Percentiles rank a stretch among this genome's conserved stretches.
Conservation (phyloP, 139 green algal species). For the Coccomyxa sp. region DNA sequence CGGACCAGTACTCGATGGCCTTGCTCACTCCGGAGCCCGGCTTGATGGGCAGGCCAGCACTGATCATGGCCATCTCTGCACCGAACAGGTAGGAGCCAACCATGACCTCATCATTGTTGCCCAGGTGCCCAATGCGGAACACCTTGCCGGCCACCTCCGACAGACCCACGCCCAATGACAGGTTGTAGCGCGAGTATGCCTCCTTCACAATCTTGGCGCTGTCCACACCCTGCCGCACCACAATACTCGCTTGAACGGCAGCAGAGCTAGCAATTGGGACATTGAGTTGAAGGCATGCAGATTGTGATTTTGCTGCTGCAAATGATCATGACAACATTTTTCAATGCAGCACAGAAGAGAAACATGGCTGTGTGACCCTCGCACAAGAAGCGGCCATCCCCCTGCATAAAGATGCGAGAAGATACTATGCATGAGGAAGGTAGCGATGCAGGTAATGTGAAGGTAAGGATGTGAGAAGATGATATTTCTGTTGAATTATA, state of each 20-base stretch:
- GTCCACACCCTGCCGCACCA: constrained; percentile 63
- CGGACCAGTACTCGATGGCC: constrained; percentile 76
- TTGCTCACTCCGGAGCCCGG: constrained; percentile 68
- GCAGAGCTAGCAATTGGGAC: background rate
- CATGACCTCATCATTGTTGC: constrained; percentile 98
- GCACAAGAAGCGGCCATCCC: too few relatives aligned
- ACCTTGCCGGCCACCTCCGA: constrained; percentile 56
- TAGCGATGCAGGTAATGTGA: too few relatives aligned
- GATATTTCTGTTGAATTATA: background rate
- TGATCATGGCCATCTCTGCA: constrained; percentile 90
- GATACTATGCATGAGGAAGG: too few relatives aligned
- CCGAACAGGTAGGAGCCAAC: constrained; percentile 76
- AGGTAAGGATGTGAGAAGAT: too few relatives aligned
- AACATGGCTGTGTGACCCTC: too few relatives aligned
- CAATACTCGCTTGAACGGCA: background rate
- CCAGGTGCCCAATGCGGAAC: constrained; percentile 95
- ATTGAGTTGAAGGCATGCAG: background rate
- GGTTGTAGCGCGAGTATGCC: constrained; percentile 94
- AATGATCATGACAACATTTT: too few relatives aligned
- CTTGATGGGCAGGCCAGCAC: constrained; percentile 67
- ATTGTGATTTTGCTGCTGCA: too few relatives aligned
- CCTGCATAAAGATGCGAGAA: too few relatives aligned
- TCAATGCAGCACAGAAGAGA: too few relatives aligned
- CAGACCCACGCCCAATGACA: constrained; percentile 92
- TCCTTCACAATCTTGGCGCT: constrained; percentile 81